Base-by-base conservation (phyloP, 2,329 filamentous ascomycete genomes). In the Diaporthe citri region DNA sequence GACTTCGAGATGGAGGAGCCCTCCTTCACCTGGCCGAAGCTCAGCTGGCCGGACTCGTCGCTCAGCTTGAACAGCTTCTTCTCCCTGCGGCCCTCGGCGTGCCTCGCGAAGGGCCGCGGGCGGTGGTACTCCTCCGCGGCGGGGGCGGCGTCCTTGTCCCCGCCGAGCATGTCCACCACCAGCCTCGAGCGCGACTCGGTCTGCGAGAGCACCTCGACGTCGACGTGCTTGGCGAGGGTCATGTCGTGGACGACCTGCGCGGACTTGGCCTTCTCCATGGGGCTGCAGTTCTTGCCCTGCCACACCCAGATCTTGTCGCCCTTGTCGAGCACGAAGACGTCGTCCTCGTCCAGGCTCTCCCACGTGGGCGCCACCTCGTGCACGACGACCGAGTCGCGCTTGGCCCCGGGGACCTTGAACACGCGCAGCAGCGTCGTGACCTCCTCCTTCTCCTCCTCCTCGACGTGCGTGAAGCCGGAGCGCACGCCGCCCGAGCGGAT, bases 201-300 rank as follows among this genome's bases (percentile, higher is more conserved):
- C 80, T 93, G 91, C 0, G 90, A 87, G 8, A 93, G 80, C 12
- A 94, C 91, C 80, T 93, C 91, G 36, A 93, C 90, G 72, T 93
- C 90, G 59, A 90, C 80, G 77, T 92, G 89, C 80, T 93, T 93
- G 17, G 90, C 90, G 10, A 90, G 82, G 0, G 89, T 92, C 87
- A 91, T 86, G 75, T 92, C 90, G 78, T 92, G 88, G 6, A 93
- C 91, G 2, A 93, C 90, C 80, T 92, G 90, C 0, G 92, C 92
- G 0, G 91, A 90, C 83, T 91, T 92, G 59, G 89, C 89, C 84
- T 92, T 93, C 80, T 94, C 92, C 90, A 93, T 92, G 0, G 91
- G 92, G 62, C 89, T 91, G 80, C 90, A 92, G 56, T 86, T 87
- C 78, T 86, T 87, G 69, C 92, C 92, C 83, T 93, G 92, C 92